Evolutionary conservation across 495 filamentous ascomycete genomes (phyloP).

Genomic region (Podospora didyma): DNA sequence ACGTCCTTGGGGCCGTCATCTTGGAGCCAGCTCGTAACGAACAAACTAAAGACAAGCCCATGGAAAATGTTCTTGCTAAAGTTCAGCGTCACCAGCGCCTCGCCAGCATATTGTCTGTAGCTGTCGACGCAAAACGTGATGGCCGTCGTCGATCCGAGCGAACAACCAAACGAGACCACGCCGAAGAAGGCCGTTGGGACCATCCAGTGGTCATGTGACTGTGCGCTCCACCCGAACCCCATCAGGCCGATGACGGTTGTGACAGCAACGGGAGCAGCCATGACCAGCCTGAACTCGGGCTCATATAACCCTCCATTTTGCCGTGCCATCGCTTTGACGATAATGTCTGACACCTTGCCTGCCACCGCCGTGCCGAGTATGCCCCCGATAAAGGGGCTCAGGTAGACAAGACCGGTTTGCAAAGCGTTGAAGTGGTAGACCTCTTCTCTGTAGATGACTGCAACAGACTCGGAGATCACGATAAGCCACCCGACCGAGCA

Average conservation of each 20-base stretch:
- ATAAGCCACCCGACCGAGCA: slow-evolving; percentile 95
- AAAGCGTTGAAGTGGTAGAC: slow-evolving; percentile 77
- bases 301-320: slow-evolving; percentile 94
- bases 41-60: slow-evolving; percentile 84
- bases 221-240: slow-evolving; percentile 88
- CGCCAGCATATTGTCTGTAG: slow-evolving; percentile 90
- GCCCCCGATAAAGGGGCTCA: slow-evolving; percentile 85
- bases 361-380: slow-evolving; percentile 87
- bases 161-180: slow-evolving; percentile 88
- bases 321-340: slow-evolving; percentile 72
- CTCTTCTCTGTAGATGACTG: slow-evolving; percentile 66
- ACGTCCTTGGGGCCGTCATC: slow-evolving; percentile 70
- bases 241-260: slow-evolving; percentile 82
- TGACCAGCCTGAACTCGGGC: slow-evolving; percentile 90
- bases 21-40: slow-evolving; percentile 83
- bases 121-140: slow-evolving; percentile 95
- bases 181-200: slow-evolving; percentile 94
- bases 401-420: slow-evolving; percentile 80
- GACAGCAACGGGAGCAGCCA: slow-evolving; percentile 78
- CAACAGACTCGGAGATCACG: slow-evolving; percentile 80
- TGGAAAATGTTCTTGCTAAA: slow-evolving; percentile 94
- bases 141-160: slow-evolving; percentile 84
- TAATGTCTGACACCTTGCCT: slow-evolving; percentile 80
- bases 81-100: slow-evolving; percentile 91
- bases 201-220: slow-evolving; percentile 73